A percentile compares a stretch with the other conserved stretches of the same genome.
phyloP scores from a whole-genome alignment of 352 stramenopile species.

The Phytopythium chamaehyphon region DNA sequence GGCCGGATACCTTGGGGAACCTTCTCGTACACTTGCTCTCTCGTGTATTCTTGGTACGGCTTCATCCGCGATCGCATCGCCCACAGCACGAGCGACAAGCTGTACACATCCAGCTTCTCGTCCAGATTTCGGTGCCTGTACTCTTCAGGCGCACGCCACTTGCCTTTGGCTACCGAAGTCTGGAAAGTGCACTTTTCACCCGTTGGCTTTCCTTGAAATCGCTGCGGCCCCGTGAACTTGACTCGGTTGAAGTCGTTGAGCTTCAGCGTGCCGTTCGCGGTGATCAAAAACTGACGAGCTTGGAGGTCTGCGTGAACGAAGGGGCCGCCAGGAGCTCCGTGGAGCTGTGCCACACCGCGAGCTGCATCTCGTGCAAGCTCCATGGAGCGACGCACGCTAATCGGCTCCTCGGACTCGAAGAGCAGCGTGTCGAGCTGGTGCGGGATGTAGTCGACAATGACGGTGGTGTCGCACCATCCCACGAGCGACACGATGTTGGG shows the following conservation, averaged over 20 bases:
- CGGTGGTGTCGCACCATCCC: slow-evolving; percentile 72
- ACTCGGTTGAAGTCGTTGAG: slow-evolving; percentile 85
- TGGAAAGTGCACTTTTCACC: slow-evolving; percentile 54
- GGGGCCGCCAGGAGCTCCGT: slow-evolving; percentile 53
- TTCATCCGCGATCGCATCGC: slow-evolving; percentile 43
- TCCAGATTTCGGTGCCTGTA: slow-evolving; percentile 41
- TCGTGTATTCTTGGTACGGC: slow-evolving; percentile 33
- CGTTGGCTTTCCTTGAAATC: slow-evolving; percentile 26
- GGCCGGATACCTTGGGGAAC: slow-evolving; percentile 47
- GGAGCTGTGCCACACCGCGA: slow-evolving; percentile 57
- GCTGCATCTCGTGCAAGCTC: slow-evolving; percentile 50
- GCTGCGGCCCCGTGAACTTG: slow-evolving; percentile 53
- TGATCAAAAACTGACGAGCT: slow-evolving; percentile 74
- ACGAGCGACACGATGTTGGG: slow-evolving; percentile 70
- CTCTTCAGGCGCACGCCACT: slow-evolving; percentile 77
- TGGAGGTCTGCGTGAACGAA: slow-evolving; percentile 83
- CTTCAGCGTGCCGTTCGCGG: slow-evolving; percentile 41
- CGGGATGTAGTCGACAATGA: slow-evolving; percentile 73
- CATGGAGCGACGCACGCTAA: slow-evolving; percentile 45
- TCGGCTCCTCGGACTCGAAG: slow-evolving; percentile 34
- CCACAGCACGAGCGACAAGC: slow-evolving; percentile 67
- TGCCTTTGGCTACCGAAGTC: slow-evolving; percentile 66
- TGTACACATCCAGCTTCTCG: slow-evolving; percentile 70
- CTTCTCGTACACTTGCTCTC: slow-evolving; percentile 50
- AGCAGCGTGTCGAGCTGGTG: slow-evolving; percentile 56